These are phyloP conservation scores for Phytophthora sp. DNA, from an alignment of 352 stramenopile species.

Conservation along the genomic window DNA sequence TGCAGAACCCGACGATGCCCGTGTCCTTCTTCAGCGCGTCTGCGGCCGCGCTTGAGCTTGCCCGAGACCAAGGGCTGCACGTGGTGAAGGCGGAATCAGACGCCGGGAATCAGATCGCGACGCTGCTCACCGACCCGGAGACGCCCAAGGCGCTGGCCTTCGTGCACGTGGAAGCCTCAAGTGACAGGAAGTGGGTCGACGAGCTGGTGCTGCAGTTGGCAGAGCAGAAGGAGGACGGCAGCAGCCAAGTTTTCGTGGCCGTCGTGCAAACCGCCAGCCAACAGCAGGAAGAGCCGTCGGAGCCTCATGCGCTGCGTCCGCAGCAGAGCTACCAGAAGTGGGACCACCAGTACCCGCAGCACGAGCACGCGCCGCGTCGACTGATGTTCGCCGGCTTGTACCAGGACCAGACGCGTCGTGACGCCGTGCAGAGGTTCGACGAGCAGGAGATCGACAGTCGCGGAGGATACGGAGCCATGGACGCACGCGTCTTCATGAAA, in stretches of 20 bases:
- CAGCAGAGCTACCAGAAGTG: constrained; percentile 73
- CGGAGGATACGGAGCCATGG: constrained; percentile 75
- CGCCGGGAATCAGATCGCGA: constrained; percentile 27
- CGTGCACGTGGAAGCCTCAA: constrained; percentile 43
- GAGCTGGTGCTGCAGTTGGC: constrained; percentile 43
- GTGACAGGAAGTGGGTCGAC: constrained; percentile 56
- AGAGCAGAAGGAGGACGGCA: constrained; percentile 31
- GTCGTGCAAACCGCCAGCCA: constrained; percentile 40
- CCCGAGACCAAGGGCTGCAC: constrained; percentile 37
- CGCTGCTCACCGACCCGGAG: constrained; percentile 34
- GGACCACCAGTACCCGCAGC: constrained; percentile 49
- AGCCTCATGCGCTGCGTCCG: constrained; percentile 56
- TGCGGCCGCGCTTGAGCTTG: constrained; percentile 30
- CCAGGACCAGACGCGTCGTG: constrained; percentile 69
- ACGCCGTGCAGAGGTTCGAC: constrained; percentile 53
- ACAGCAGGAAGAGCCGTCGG: constrained; percentile 1
- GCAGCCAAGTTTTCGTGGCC: constrained; percentile 51
- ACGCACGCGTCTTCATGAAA: constrained; percentile 73
- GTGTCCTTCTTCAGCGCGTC: constrained; percentile 67
- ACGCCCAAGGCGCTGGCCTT: constrained; percentile 62
- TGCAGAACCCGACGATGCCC: constrained; percentile 60
- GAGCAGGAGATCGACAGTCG: constrained; percentile 54
- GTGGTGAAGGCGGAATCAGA: constrained; percentile 29
- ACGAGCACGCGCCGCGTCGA: constrained; percentile 18
- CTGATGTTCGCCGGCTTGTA: constrained; percentile 66